Conservation (phyloP, 768 basidiomycete genomes). For the Xerocomellus chrysenteron region DNA sequence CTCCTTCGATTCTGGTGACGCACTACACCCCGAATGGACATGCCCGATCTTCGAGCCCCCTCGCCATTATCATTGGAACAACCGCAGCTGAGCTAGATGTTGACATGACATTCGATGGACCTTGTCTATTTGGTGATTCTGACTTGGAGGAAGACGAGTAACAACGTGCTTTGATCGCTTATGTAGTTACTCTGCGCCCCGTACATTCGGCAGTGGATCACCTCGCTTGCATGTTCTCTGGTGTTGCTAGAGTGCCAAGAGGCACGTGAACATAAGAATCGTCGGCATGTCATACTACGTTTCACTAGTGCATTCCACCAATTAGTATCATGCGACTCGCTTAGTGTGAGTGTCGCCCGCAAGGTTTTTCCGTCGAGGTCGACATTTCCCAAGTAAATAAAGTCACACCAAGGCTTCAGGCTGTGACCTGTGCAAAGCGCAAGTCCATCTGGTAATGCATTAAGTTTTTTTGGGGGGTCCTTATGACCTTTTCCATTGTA, state of each 20-base stretch:
- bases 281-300: background rate
- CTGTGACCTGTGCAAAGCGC: too few relatives aligned
- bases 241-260: too few relatives aligned
- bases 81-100: background rate
- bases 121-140: conserved; percentile 32
- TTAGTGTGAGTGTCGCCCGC: too few relatives aligned
- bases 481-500: too few relatives aligned
- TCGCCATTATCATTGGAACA: background rate
- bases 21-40: background rate
- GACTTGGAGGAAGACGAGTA: conserved; percentile 30
- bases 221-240: background rate
- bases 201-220: background rate
- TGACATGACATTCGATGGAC: conserved; percentile 20
- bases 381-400: too few relatives aligned
- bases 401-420: too few relatives aligned
- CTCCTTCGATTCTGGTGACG: background rate
- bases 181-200: background rate
- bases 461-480: too few relatives aligned
- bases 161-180: background rate
- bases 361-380: too few relatives aligned
- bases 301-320: background rate
- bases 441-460: too few relatives aligned
- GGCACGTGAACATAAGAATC: too few relatives aligned
- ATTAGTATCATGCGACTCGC: background rate
- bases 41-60: background rate